Base-by-base conservation (phyloP, 2,329 filamentous ascomycete species). In the Aspergillus awamori region DNA sequence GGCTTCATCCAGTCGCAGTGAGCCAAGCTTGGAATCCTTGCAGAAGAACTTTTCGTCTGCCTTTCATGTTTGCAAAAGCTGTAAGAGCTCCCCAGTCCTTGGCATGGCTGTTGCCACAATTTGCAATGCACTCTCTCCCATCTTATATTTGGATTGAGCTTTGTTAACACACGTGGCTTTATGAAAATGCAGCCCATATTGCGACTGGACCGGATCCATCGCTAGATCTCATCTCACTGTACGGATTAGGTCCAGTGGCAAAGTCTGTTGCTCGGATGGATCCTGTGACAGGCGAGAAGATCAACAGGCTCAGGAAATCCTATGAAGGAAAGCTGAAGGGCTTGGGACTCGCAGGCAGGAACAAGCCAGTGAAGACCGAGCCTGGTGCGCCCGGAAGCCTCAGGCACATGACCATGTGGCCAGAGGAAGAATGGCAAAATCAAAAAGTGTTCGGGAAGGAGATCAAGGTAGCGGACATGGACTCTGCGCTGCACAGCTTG, bases 261-360 rank as follows among this genome's bases (percentile, higher is more conserved):
- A 80, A 80, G 66, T 85, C 82, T 57, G 86, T 89, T 64, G 85
- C 83, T 61, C 79, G 87, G 57, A 81, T 78, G 53, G 85, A 89
- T 71, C 84, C 85, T 15, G 73, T 80, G 20, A 87, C 85, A n/a
- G 86, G 86, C 62, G 86, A 87, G 70, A 89, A 89, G 76, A 82
- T 82, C 63, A 88, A 88, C 74, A 84, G 85, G 70, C 78, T 89
- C 45, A 80, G 87, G 62, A 83, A 83, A 65, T 82, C 81, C 4
- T 83, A 83, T 63, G 81, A 83, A 69, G 81, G 81, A 45, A 81
- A 83, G 66, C 70, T 82, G 67, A 82, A 83, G 67, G 76, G 72
- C 2, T 68, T 83, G 48, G 76, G 76, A 8, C 69, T 83, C 38
- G 74, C 81, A 28, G 81, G 81, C 22, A 78, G 79, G 57, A 83